Conservation (phyloP, 352 stramenopile species). For the Phytophthora vignae region DNA sequence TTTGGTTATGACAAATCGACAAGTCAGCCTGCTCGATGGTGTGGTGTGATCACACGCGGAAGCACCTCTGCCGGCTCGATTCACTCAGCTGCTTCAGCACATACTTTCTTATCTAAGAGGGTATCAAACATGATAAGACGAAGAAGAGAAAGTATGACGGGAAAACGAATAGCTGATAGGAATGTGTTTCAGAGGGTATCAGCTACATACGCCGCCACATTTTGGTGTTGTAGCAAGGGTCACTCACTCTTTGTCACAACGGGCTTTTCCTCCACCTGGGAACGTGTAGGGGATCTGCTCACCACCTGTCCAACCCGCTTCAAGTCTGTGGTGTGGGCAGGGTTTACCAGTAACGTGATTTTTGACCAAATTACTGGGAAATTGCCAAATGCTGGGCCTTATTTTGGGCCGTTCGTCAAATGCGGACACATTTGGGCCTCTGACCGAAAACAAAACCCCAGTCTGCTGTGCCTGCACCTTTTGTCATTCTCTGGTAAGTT, state of each 20-base stretch:
- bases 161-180: neutral
- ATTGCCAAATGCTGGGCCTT: too few relatives aligned
- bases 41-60: neutral
- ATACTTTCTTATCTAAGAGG: neutral
- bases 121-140: neutral
- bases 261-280: neutral
- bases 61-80: neutral
- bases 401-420: too few relatives aligned
- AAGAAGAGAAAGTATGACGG: neutral
- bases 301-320: too few relatives aligned
- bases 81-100: neutral
- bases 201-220: neutral
- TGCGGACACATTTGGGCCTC: too few relatives aligned
- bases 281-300: neutral
- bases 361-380: too few relatives aligned
- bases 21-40: neutral
- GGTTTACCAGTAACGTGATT: too few relatives aligned
- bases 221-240: neutral
- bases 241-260: neutral
- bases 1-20: conserved; percentile 3
- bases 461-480: too few relatives aligned
- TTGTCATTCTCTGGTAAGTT: too few relatives aligned
- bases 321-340: too few relatives aligned
- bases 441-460: too few relatives aligned
- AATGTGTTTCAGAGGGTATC: too few relatives aligned